phyloP scores from a whole-genome alignment of 495 filamentous ascomycete species.

The Tuber magnatum region DNA sequence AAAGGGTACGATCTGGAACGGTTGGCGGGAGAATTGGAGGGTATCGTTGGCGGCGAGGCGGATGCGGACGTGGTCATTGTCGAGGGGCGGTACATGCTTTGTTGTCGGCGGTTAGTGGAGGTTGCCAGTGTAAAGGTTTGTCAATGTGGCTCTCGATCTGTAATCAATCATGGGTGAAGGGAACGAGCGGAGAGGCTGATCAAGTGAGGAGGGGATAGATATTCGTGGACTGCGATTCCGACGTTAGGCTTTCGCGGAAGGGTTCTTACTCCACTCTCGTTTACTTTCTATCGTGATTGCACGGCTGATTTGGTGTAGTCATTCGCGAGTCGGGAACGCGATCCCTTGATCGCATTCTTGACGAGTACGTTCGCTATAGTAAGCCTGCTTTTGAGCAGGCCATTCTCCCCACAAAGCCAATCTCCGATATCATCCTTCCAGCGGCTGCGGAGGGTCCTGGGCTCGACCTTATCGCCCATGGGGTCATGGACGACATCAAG shows the following conservation, averaged over 20 bases:
- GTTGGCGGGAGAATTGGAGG: constrained; percentile 14
- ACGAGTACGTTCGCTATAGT: constrained; percentile 35
- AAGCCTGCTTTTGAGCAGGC: constrained; percentile 35
- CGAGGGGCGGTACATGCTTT: constrained; percentile 33
- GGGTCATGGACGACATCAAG: constrained; percentile 37
- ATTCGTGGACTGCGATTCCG: constrained; percentile 37
- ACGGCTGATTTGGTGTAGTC: constrained; percentile 11
- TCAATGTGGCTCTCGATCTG: not conserved
- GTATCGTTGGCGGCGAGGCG: constrained; percentile 7
- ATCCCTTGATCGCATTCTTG: constrained; percentile 30
- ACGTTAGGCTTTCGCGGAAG: constrained; percentile 37
- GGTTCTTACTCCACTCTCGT: not conserved
- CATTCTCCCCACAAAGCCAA: constrained; percentile 33
- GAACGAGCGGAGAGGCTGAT: not conserved
- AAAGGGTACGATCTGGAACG: constrained; percentile 25
- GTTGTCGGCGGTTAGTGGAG: constrained; percentile 21
- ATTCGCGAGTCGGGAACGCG: constrained; percentile 24
- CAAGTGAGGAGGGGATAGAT: constrained; percentile 19
- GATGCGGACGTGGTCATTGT: constrained; percentile 32
- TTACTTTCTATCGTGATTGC: not conserved
- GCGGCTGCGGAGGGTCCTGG: constrained; percentile 30
- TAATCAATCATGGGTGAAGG: not conserved
- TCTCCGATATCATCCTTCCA: constrained; percentile 38
- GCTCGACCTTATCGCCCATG: constrained; percentile 37
- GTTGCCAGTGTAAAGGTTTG: constrained; percentile 27